A percentile compares a stretch with the other conserved stretches of the same genome.
These are phyloP conservation scores for Hydnomerulius pinastri DNA, from an alignment of 768 basidiomycete species.

Conservation along the genomic window DNA sequence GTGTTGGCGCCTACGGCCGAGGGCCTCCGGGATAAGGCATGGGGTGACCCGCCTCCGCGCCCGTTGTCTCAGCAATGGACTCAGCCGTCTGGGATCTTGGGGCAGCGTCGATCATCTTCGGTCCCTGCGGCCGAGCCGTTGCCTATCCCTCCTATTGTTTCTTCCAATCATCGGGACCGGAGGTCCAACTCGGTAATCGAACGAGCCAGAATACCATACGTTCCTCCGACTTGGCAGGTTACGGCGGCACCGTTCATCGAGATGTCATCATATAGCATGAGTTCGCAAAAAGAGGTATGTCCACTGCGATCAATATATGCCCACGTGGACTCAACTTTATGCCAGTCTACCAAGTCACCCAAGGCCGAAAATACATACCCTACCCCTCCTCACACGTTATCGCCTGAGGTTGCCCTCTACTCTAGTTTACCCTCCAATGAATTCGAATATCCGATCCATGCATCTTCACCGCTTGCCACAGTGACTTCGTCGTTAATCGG, in stretches of 20 bases:
- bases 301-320: background rate
- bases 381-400: background rate
- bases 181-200: slow-evolving; percentile 6
- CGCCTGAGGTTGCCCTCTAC: slow-evolving; percentile 1
- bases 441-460: background rate
- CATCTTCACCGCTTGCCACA: slow-evolving; percentile 32
- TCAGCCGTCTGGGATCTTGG: background rate
- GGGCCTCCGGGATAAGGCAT: background rate
- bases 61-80: background rate
- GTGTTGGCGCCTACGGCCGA: slow-evolving; percentile 12
- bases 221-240: background rate
- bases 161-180: background rate
- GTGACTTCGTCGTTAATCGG: slow-evolving; percentile 40
- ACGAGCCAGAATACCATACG: background rate
- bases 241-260: background rate
- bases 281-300: slow-evolving; percentile 14
- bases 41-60: background rate
- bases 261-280: background rate
- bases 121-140: slow-evolving; percentile 4
- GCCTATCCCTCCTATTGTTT: background rate
- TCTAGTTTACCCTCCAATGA: background rate
- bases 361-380: slow-evolving; percentile 2
- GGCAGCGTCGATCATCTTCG: slow-evolving; percentile 11
- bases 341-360: background rate
- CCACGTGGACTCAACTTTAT: background rate